Evolutionary conservation across 768 basidiomycete genomes (phyloP).

Genomic region (Kwoniella dendrophila): DNA sequence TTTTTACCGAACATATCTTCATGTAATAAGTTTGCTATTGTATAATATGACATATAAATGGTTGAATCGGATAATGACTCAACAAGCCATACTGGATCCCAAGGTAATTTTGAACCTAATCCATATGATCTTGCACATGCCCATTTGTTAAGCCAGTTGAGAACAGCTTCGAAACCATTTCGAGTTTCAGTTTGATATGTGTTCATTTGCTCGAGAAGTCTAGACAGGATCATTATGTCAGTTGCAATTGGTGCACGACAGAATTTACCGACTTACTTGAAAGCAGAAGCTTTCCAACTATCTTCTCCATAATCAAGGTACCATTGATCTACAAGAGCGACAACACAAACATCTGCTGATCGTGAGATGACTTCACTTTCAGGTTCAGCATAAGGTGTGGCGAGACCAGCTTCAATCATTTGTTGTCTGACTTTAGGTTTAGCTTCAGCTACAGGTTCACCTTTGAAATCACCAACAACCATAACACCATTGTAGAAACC

Average conservation of each 20-base stretch:
- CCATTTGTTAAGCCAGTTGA: slow-evolving; percentile 97
- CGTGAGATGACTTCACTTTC: slow-evolving; percentile 86
- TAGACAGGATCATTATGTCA: slow-evolving; percentile 47
- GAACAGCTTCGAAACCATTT: slow-evolving; percentile 83
- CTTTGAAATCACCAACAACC: slow-evolving; percentile 88
- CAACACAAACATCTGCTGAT: slow-evolving; percentile 95
- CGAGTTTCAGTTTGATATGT: slow-evolving; percentile 89
- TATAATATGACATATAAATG: slow-evolving; percentile 98
- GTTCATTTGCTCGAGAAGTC: slow-evolving; percentile 81
- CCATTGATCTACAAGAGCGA: slow-evolving; percentile 99
- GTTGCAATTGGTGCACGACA: background rate
- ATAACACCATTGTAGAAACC: slow-evolving; percentile 95
- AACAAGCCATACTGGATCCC: slow-evolving; percentile 95
- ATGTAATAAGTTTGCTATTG: slow-evolving; percentile 86
- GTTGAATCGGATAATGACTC: slow-evolving; percentile 97
- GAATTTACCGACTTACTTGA: slow-evolving; percentile 63
- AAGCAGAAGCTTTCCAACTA: slow-evolving; percentile 80
- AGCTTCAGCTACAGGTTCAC: slow-evolving; percentile 82
- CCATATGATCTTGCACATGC: slow-evolving; percentile 98
- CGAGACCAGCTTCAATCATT: slow-evolving; percentile 76
- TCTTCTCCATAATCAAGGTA: slow-evolving; percentile 96
- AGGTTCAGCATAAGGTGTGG: slow-evolving; percentile 92
- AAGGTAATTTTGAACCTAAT: slow-evolving; percentile 89
- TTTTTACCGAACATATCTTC: slow-evolving; percentile 75
- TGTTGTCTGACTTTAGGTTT: slow-evolving; percentile 82